phyloP scores from a whole-genome alignment of 805 yeast genomes.

The Teunomyces atbi region DNA sequence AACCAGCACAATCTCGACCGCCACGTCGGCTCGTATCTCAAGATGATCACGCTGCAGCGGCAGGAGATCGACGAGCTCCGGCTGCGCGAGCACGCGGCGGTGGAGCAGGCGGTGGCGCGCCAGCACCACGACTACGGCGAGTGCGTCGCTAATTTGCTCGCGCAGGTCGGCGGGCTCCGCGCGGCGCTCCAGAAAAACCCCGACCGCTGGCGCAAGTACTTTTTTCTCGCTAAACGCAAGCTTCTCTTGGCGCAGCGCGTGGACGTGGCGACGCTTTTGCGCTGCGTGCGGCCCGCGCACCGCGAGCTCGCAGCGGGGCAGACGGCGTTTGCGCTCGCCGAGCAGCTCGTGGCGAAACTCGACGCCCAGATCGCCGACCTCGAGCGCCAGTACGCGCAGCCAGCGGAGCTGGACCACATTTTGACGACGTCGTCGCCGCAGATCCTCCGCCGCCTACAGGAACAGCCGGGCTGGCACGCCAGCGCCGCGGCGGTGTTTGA shows the following conservation, averaged over 20 bases:
- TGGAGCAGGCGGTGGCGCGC: slow-evolving; percentile 24
- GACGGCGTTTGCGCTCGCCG: too few species aligned
- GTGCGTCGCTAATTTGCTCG: slow-evolving; percentile 39
- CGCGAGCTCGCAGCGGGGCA: neutral
- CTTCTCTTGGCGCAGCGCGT: slow-evolving; percentile 42
- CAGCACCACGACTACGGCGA: slow-evolving; percentile 38
- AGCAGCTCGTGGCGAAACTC: slow-evolving; percentile 35
- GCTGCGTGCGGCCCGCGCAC: neutral
- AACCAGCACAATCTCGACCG: slow-evolving; percentile 75
- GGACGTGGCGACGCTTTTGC: slow-evolving; percentile 28
- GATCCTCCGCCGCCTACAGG: slow-evolving; percentile 47
- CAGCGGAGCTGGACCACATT: slow-evolving; percentile 53
- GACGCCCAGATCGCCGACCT: slow-evolving; percentile 48
- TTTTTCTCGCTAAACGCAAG: slow-evolving; percentile 47
- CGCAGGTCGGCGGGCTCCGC: slow-evolving; percentile 41
- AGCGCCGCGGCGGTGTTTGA: slow-evolving; percentile 44
- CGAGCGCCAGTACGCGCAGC: slow-evolving; percentile 48
- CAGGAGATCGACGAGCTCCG: slow-evolving; percentile 69
- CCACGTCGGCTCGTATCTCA: slow-evolving; percentile 81
- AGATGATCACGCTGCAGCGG: slow-evolving; percentile 80
- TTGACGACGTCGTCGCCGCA: slow-evolving; percentile 44
- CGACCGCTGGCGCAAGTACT: slow-evolving; percentile 43
- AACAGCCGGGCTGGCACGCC: slow-evolving; percentile 56
- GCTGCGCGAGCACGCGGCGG: slow-evolving; percentile 46
- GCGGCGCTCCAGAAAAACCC: slow-evolving; percentile 41